phyloP scores from a whole-genome alignment of 805 yeast species.

The Ogataea salicorniae region DNA sequence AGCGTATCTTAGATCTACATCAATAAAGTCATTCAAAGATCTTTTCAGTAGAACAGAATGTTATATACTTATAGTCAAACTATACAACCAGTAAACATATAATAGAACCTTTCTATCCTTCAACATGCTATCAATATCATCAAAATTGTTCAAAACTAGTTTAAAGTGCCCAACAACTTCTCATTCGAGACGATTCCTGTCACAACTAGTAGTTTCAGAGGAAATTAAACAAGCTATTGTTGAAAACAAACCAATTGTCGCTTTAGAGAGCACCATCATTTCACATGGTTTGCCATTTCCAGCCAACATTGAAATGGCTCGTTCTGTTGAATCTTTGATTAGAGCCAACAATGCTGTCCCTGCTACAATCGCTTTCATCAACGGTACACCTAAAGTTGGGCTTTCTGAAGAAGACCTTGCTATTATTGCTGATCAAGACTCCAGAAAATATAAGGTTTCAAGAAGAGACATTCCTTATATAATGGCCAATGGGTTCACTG shows the following conservation, averaged over 20 bases:
- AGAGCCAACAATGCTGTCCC: conserved; percentile 67
- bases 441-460: conserved; percentile 56
- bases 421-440: conserved; percentile 37
- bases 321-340: conserved; percentile 54
- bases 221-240: conserved; percentile 62
- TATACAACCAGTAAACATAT: no score
- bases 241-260: conserved; percentile 62
- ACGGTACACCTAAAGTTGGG: conserved; percentile 73
- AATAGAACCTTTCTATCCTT: no score
- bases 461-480: conserved; percentile 74
- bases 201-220: conserved; percentile 17
- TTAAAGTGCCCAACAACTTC: not conserved
- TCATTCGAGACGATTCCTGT: not conserved
- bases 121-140: no score
- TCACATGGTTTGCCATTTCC: conserved; percentile 90
- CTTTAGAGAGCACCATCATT: conserved; percentile 81
- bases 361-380: conserved; percentile 76
- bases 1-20: not conserved
- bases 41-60: not conserved
- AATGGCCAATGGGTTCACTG: conserved; percentile 57
- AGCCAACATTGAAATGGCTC: conserved; percentile 67
- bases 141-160: not conserved
- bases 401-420: conserved; percentile 43
- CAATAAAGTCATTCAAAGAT: not conserved
- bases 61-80: not conserved